Evolutionary conservation across 1,139 yeast species (phyloP), one percentile per base, ranked within the genome.

Genomic region (Saccharomyces pastorianus): DNA sequence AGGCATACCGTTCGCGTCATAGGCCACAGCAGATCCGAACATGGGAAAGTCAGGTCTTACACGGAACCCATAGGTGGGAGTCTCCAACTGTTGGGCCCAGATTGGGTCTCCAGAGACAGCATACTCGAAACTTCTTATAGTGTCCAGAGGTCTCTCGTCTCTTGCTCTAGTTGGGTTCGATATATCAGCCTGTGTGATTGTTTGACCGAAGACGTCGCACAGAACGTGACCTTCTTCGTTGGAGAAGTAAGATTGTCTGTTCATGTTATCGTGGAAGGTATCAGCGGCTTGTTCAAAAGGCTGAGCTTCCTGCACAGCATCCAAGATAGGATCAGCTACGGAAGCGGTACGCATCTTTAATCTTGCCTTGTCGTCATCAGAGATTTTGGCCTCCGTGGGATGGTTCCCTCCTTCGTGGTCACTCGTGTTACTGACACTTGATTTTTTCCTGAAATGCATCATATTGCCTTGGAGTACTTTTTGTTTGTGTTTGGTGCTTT

Each of bases 81-180:
- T 79, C 71, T 91, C 97, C 67, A 89, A 78, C 66, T 88, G 90
- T 57, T 88, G 93, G 53, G 84, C 80, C 73, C 86, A 85, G 26
- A 80, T 71, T 54, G 78, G 75, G 69, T 91, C 97, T 49, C 97
- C 97, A 4, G 96, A 86, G 59, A 93, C 88, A 41, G 96, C 85
- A 68, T 85, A 93, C 74, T 93, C 98, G 71, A 93, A 93, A 6
- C 88, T 80, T 60, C 98, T 77, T 63, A 93, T 90, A 2, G 99
- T 93, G 71, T 95, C 99, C 67, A 93, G 74, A 4, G 99, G 99
- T 63, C 99, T 82, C 74, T 93, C 99, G 70, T 90, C 90, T 68
- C 99, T 81, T 17, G 87, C 73, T 65, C 99, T 80, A 11, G 97
- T 85, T 20, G 99, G 99, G 68, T 93, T 93, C 28, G 96, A 88